Evolutionary conservation across 2,329 filamentous ascomycete genomes (phyloP).

Genomic region (Penicillium glabrum): DNA sequence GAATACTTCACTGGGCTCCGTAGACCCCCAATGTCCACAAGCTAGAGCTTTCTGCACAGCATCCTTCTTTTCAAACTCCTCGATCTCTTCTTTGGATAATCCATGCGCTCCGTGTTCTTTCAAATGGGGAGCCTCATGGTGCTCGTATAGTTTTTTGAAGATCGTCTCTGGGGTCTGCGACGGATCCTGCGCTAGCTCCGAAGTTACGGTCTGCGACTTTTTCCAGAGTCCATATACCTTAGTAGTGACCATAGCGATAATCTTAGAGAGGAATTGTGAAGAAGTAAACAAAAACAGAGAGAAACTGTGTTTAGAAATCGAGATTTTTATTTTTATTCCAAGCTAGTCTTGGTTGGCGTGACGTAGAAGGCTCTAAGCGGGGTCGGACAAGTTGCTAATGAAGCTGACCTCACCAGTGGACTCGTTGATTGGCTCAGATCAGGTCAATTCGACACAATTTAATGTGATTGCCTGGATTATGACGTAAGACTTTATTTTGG

Average conservation of each 20-base stretch:
- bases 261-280: not conserved
- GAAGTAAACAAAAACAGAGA: not conserved
- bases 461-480: not conserved
- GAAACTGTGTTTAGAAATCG: not conserved
- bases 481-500: not conserved
- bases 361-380: not conserved
- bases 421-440: not conserved
- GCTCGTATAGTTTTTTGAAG: slow-evolving; percentile 57
- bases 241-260: slow-evolving; percentile 42
- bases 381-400: not conserved
- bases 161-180: slow-evolving; percentile 54
- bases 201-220: slow-evolving; percentile 56
- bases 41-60: slow-evolving; percentile 55
- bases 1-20: slow-evolving; percentile 66
- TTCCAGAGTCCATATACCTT: slow-evolving; percentile 55
- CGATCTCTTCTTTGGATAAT: slow-evolving; percentile 22
- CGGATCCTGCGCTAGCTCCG: slow-evolving; percentile 56
- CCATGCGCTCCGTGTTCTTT: slow-evolving; percentile 12
- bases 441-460: not conserved
- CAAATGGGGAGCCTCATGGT: slow-evolving; percentile 15
- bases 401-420: not conserved
- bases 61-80: slow-evolving; percentile 29
- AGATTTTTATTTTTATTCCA: not conserved
- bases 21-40: slow-evolving; percentile 68
- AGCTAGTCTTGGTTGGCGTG: not conserved